Evolutionary conservation across 1,284 basidiomycete species (phyloP).

Genomic region (Ceratobasidium sp.): DNA sequence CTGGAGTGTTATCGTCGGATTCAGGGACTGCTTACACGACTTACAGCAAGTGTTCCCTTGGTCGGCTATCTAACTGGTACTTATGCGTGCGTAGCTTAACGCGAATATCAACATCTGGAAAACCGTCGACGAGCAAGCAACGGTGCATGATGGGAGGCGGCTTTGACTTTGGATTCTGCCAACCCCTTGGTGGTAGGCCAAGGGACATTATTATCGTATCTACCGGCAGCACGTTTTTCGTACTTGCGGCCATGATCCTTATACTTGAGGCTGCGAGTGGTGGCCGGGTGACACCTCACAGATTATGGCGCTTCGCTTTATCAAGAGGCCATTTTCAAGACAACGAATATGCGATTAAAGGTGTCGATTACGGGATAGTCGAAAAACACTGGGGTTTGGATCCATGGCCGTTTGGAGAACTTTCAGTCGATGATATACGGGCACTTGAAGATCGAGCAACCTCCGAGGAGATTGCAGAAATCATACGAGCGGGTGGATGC

Average conservation of each 20-base stretch:
- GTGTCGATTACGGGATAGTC: constrained; percentile 18
- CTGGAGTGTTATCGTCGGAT: constrained; percentile 12
- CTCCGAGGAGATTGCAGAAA: constrained; percentile 31
- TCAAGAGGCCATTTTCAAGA: background rate
- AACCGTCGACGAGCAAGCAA: too few relatives aligned
- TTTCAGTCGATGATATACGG: background rate
- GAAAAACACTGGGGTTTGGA: background rate
- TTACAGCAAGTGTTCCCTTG: constrained; percentile 4
- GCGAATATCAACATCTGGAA: background rate
- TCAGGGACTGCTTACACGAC: background rate
- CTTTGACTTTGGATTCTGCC: constrained; percentile 14
- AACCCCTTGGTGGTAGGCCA: background rate
- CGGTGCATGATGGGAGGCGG: constrained; percentile 4
- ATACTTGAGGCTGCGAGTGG: constrained; percentile 32
- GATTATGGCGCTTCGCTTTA: constrained; percentile 18
- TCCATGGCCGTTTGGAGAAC: constrained; percentile 11
- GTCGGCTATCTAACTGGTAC: background rate
- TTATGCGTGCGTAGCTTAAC: background rate
- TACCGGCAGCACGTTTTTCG: constrained; percentile 10
- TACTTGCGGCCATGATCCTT: constrained; percentile 20
- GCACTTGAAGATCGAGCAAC: background rate
- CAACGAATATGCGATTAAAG: background rate
- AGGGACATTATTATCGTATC: background rate
- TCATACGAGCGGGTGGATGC: constrained; percentile 2
- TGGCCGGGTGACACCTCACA: constrained; percentile 19